Conservation (phyloP, 208 protist species). For the Lotmaria passim region DNA sequence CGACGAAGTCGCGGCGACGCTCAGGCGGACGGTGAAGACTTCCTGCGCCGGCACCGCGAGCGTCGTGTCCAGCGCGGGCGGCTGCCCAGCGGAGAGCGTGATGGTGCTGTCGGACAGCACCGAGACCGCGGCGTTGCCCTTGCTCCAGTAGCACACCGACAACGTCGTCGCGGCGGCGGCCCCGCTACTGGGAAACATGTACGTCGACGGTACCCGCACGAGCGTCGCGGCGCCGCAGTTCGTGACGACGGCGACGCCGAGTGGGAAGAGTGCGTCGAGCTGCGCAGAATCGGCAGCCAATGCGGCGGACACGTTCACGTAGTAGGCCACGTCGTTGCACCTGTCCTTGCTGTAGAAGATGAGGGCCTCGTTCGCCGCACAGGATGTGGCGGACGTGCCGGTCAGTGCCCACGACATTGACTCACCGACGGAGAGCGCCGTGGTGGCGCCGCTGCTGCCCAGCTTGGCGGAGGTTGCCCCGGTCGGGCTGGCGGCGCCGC, state of each 20-base stretch:
- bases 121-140: conserved; percentile 38
- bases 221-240: conserved; percentile 29
- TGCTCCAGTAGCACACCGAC: conserved; percentile 75
- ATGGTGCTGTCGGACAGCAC: conserved; percentile 48
- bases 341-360: conserved; percentile 76
- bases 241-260: conserved; percentile 34
- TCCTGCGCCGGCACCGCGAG: conserved; percentile 42
- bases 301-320: conserved; percentile 29
- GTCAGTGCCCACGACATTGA: conserved; percentile 71
- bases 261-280: conserved; percentile 19
- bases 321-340: conserved; percentile 83
- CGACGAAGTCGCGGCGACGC: conserved; percentile 47
- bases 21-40: conserved; percentile 45
- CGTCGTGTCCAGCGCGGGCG: conserved; percentile 41
- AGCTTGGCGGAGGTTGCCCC: conserved; percentile 50
- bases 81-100: conserved; percentile 49
- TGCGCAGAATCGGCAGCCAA: background rate
- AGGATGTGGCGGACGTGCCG: conserved; percentile 18
- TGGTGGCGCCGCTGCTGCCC: conserved; percentile 9
- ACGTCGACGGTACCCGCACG: conserved; percentile 31
- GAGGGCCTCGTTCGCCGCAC: conserved; percentile 34
- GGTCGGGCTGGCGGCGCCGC: conserved; percentile 44
- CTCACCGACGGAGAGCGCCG: conserved; percentile 57
- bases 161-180: conserved; percentile 7
- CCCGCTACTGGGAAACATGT: conserved; percentile 2